A percentile compares a stretch with the other conserved stretches of the same genome.
Conservation (phyloP, 208 protist species). For the Trichomonas vaginalis region DNA sequence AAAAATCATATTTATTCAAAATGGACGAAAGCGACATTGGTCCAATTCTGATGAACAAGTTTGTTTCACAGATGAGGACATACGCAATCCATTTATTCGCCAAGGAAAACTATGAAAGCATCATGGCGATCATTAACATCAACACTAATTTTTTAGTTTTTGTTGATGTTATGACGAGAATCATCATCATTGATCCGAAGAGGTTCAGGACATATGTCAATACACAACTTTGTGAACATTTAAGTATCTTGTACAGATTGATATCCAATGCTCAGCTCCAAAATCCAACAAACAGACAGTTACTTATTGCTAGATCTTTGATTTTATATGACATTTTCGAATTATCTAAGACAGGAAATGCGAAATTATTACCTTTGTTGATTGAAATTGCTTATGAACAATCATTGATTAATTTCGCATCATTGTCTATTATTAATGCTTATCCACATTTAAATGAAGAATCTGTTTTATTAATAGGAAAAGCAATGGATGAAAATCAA, state of each 20-base stretch:
- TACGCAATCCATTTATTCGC: neutral
- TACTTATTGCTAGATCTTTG: neutral
- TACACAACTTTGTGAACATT: neutral
- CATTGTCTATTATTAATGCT: neutral
- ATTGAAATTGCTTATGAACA: neutral
- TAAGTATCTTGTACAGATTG: neutral
- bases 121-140: neutral
- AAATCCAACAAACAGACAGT: neutral
- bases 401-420: neutral
- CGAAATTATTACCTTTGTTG: neutral
- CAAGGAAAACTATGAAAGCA: neutral
- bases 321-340: neutral
- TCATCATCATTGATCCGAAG: neutral
- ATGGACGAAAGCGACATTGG: neutral
- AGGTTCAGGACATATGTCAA: neutral
- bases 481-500: neutral
- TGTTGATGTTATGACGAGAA: neutral
- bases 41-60: neutral
- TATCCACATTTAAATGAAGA: neutral
- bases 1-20: neutral
- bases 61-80: neutral
- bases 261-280: neutral
- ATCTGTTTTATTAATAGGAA: neutral
- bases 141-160: neutral
- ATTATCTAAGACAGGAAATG: neutral